Evolutionary conservation across 805 yeast species (phyloP), one percentile per base, ranked within the genome.

Genomic region (Candida qinlingensis): DNA sequence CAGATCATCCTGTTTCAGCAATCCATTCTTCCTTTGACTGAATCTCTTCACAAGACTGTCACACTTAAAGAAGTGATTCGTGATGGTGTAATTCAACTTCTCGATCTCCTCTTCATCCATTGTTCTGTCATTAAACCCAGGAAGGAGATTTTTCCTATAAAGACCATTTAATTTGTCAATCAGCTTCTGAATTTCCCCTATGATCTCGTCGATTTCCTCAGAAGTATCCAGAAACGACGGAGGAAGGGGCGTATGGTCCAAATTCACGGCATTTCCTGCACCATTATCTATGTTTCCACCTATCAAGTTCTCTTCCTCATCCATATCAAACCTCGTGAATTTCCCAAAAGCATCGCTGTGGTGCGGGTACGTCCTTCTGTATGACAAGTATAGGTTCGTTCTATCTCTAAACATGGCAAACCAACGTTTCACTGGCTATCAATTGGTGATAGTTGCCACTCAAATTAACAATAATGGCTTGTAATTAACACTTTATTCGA

Each of bases 351-450:
- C 43, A 41, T 60, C 56, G 47, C 65, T 36, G 40, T 76, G 79
- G 55, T 90, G 90, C 0, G 96, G 95, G 49, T 83, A 85, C 9
- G 98, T 90, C 51, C 94, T 80, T 54, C 99, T 80, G 63, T 87
- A 92, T 41, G 97, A 89, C 26, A 90, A 71, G 66, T 76, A 92
- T 54, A 92, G 75, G 62, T 91, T 92, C n/a, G 99, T 94, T 64
- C 97, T 75, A 68, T 94, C 98, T 64, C 98, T 76, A 61, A 86
- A 87, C 97, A 92, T 89, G 46, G 28, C n/a, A 12, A 11, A 8
- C 19, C 12, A 7, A 36, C 7, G 38, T 36, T 12, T 13, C 38
- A 10, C 19, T 19, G 19, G 19, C 19, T 19, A 19, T 19, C 19
- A 19, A 19, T 19, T 19, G 19, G 19, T 19, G 19, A 19, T 19